Evolutionary conservation across 2,329 filamentous ascomycete genomes (phyloP), one percentile per base, ranked within the genome.

Genomic region (Arthroderma uncinatum): DNA sequence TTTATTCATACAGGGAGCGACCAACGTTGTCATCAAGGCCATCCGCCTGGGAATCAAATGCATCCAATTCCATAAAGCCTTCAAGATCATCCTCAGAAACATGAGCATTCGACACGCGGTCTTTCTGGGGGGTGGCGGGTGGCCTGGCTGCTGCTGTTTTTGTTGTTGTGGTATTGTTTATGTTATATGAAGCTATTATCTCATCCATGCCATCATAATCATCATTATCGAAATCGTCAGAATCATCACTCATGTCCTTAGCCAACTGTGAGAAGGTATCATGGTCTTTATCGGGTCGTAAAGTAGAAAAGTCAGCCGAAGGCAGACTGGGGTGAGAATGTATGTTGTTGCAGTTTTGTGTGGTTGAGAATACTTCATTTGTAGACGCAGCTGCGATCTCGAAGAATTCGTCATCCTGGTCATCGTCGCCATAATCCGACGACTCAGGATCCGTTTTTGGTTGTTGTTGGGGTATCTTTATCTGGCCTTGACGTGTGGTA

Each of bases 61-160:
- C 71, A 53, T 73, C 70, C 57, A 75, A 55, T 58, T 95, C 89
- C 70, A 82, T 76, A 60, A 83, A 79, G 62, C 79, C 81, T 50
- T 84, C 86, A 75, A 89, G 89, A 65, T 89, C 89, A 72, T 89
- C 87, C 10, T 14, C 25, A n/a, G 37, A 28, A 25, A 42, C 23
- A 8, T 54, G n/a, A n/a, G 28, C 19, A 21, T 19, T 36, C 8
- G 34, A 23, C 30, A 28, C 23, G 6, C 23, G 12, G 14, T 23
- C 12, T 16, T 52, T 52, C 25, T 52, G 50, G 12, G 50, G 30
- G 30, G 50, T 36, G 48, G n/a, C 34, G 1, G 36, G 36, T 9
- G 28, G 37, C 33, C 34, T 14, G 16, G 28, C 30, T 9, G 16
- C 36, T 36, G 33, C 50, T 44, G 62, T 25, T 44, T 57, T 25